Evolutionary conservation across 306 rosid genomes (phyloP).

Genomic region (Vigna radiata): DNA sequence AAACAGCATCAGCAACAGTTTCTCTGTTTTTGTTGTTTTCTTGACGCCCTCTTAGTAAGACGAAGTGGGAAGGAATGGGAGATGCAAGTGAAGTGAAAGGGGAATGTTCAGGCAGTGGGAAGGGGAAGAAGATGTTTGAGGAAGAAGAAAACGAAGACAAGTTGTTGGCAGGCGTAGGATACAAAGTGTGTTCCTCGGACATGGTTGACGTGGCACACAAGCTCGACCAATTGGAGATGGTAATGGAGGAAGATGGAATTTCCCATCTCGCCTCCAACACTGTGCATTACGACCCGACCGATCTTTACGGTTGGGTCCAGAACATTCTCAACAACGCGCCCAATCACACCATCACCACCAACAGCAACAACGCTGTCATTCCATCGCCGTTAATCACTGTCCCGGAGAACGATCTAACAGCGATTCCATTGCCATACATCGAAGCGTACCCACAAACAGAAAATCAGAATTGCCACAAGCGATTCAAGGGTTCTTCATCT

Average conservation of each 20-base stretch:
- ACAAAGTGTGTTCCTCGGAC: constrained; percentile 6
- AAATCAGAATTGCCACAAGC: neutral
- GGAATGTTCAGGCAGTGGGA: neutral
- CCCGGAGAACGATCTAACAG: neutral
- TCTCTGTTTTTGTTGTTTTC: neutral
- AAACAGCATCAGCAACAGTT: neutral
- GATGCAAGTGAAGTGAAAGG: neutral
- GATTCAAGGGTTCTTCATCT: neutral
- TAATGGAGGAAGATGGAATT: neutral
- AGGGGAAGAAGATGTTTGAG: neutral
- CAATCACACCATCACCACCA: neutral
- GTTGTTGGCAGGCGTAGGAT: neutral
- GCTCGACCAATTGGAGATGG: neutral
- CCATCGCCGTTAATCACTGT: neutral
- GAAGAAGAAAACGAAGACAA: neutral
- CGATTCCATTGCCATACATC: neutral
- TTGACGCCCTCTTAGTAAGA: neutral
- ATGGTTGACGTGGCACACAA: constrained; percentile 3
- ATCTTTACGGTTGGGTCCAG: constrained; percentile 1
- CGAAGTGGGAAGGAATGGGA: neutral
- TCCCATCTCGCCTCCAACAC: neutral
- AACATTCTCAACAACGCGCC: neutral
- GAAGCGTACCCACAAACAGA: neutral
- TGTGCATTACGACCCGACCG: constrained; percentile 7
- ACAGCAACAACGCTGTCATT: neutral